Evolutionary conservation across 2,329 filamentous ascomycete genomes (phyloP), one percentile per base, ranked within the genome.

Genomic region (Alternaria rosae): DNA sequence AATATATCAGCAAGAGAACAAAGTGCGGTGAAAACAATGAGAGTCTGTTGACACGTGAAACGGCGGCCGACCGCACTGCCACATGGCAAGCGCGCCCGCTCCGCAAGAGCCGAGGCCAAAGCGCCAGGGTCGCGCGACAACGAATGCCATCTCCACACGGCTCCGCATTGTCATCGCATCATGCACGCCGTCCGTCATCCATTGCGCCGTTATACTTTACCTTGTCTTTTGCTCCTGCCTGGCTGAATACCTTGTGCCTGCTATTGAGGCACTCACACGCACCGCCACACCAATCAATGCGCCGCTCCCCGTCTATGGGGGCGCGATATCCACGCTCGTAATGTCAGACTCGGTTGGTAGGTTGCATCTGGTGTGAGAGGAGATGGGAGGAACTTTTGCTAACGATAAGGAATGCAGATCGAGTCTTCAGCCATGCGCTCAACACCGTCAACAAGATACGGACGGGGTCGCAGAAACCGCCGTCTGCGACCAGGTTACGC

Each of bases 371-470:
- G 44, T 17, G n/a, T 12, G n/a, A 8, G 7, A 48, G 20, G 44
- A 10, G 10, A 48, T 17, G 35, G 44, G 23, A 17, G 20, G 4
- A 21, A 35, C 9, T 15, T 26, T n/a, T 15, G 25, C 50, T 70
- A 54, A 66, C 35, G 15, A 9, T 6, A 6, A 17, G 9, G 9
- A 6, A 17, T 41, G 30, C 66, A 98, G 95, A 99, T 84, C 91
- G 95, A 82, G 95, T 99, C 77, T 99, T 99, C 81, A 94, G 96
- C 79, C 94, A 99, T 88, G 95, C 95, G 69, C 91, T 99, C 81
- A 97, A 97, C 83, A 98, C 95, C 23, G 94, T 99, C 74, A 97
- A 97, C 82, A 96, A 96, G 82, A 96, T 99, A 72, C 94, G 95
- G 76, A 97, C 94, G 17, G 94, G 95, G 66, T 93, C 93, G 54